Evolutionary conservation across 495 filamentous ascomycete genomes (phyloP).

Genomic region (Trichoderma virens): DNA sequence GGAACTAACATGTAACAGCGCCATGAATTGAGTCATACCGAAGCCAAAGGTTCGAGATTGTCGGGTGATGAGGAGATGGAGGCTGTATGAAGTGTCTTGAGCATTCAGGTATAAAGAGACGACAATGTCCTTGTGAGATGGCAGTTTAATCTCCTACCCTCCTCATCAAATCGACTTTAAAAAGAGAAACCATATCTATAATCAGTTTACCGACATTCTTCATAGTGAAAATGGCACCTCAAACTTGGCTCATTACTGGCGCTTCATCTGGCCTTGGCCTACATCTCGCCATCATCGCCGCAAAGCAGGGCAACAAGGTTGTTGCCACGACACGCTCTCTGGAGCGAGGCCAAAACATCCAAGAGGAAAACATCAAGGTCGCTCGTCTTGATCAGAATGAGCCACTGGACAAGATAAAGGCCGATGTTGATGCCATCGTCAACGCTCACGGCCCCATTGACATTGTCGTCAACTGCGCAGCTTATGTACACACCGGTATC

Average conservation of each 20-base stretch:
- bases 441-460: constrained; percentile 12
- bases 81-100: neutral
- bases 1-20: neutral
- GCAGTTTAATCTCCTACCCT: neutral
- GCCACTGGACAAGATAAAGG: neutral
- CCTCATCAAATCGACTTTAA: neutral
- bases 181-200: too few species aligned
- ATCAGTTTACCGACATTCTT: neutral
- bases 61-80: neutral
- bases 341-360: constrained; percentile 13
- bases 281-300: constrained; percentile 30
- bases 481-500: neutral
- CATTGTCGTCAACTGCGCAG: constrained; percentile 22
- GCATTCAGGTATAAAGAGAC: neutral
- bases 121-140: neutral
- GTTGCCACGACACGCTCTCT: constrained; percentile 32
- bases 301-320: constrained; percentile 39
- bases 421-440: neutral
- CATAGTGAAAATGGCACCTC: neutral
- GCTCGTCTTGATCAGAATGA: constrained; percentile 35
- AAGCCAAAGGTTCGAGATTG: neutral
- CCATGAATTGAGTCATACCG: neutral
- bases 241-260: constrained; percentile 23
- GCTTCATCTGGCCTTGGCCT: constrained; percentile 23
- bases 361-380: constrained; percentile 16